Evolutionary conservation across 495 filamentous ascomycete species (phyloP).

Genomic region (Penicillium arizonense): DNA sequence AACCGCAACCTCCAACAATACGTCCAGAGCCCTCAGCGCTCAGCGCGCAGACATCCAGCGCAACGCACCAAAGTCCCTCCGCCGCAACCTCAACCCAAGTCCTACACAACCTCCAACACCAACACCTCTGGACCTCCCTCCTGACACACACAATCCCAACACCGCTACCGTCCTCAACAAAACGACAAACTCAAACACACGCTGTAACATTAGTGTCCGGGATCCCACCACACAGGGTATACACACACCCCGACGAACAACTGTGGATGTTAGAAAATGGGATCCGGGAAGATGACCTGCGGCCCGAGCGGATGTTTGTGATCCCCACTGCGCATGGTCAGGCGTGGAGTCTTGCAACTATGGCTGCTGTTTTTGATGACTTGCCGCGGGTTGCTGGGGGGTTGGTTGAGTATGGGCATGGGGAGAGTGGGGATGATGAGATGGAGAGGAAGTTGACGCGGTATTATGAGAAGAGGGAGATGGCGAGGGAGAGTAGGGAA

Average conservation of each 20-base stretch:
- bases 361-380: conserved; percentile 76
- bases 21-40: conserved; percentile 29
- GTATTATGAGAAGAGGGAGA: conserved; percentile 38
- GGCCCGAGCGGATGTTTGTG: conserved; percentile 75
- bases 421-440: conserved; percentile 3
- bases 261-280: conserved; percentile 66
- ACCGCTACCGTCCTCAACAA: conserved; percentile 13
- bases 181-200: conserved; percentile 11
- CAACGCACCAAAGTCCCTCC: conserved; percentile 27
- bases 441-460: conserved; percentile 35
- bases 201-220: conserved; percentile 70
- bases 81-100: conserved; percentile 63
- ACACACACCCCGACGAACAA: conserved; percentile 92
- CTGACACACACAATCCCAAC: conserved; percentile 47
- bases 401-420: background rate
- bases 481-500: conserved; percentile 29
- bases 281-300: conserved; percentile 45
- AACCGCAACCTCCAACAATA: background rate
- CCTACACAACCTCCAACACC: conserved; percentile 77
- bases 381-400: conserved; percentile 16
- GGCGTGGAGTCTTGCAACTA: conserved; percentile 71
- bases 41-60: conserved; percentile 29
- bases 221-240: conserved; percentile 80
- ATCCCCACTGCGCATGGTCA: conserved; percentile 80
- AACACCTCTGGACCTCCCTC: conserved; percentile 82